Conservation (phyloP, 768 basidiomycete genomes). For the Lactifluus pinguis region DNA sequence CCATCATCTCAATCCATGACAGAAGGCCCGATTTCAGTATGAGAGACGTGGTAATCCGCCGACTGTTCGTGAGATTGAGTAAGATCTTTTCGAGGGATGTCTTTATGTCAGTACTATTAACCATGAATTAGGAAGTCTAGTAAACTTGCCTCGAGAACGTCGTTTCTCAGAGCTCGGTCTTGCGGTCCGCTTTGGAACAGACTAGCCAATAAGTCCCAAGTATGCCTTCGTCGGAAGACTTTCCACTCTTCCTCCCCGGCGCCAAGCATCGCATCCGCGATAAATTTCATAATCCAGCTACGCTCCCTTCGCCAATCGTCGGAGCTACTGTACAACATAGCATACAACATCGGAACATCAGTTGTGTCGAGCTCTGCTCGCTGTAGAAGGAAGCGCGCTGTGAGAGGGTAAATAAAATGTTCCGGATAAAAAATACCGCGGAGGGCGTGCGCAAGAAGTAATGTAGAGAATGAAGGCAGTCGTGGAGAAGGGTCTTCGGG, state of each 20-base stretch:
- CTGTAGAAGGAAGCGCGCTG: constrained; percentile 83
- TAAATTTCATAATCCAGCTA: constrained; percentile 79
- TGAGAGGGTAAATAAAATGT: constrained; percentile 80
- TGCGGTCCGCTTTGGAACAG: constrained; percentile 59
- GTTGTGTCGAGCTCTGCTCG: constrained; percentile 68
- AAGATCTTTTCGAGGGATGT: constrained; percentile 42
- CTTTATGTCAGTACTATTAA: neutral
- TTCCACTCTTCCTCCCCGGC: constrained; percentile 60
- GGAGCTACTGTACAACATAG: constrained; percentile 70
- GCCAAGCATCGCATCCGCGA: constrained; percentile 72
- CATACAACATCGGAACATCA: constrained; percentile 89
- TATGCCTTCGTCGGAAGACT: constrained; percentile 69
- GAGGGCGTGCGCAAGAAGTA: constrained; percentile 77
- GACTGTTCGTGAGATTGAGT: constrained; percentile 62
- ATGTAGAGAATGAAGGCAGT: constrained; percentile 68
- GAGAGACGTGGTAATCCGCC: constrained; percentile 60
- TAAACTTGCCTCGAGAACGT: constrained; percentile 56
- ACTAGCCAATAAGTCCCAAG: constrained; percentile 82
- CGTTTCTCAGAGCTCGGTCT: constrained; percentile 43
- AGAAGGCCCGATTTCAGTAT: constrained; percentile 64
- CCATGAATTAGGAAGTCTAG: neutral
- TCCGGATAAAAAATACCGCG: constrained; percentile 80
- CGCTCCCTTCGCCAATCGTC: constrained; percentile 84
- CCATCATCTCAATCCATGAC: constrained; percentile 76
- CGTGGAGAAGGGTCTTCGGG: constrained; percentile 37